Percentiles rank a stretch among this genome's conserved stretches.
Conservation (phyloP, 2,329 filamentous ascomycete genomes). For the Trichoderma sp. region DNA sequence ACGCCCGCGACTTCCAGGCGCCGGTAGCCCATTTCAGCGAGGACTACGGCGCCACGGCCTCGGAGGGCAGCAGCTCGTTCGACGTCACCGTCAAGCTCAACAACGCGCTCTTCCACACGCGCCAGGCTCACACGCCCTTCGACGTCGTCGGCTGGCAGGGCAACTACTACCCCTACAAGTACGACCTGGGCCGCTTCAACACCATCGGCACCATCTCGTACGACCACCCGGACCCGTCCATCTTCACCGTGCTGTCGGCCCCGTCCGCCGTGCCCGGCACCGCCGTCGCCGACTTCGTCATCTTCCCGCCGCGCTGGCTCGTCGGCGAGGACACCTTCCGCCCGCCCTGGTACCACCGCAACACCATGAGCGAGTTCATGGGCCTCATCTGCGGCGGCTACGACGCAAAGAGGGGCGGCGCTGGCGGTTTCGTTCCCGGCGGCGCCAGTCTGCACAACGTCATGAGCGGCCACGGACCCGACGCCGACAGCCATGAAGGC, state of each 20-base stretch:
- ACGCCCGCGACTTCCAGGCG: constrained; percentile 70
- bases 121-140: constrained; percentile 69
- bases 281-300: constrained; percentile 68
- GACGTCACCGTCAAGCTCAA: constrained; percentile 62
- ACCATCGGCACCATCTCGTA: constrained; percentile 69
- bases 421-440: constrained; percentile 54
- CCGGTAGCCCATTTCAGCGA: constrained; percentile 68
- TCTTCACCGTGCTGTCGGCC: constrained; percentile 70
- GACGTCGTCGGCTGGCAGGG: constrained; percentile 81
- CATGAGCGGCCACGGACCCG: constrained; percentile 65
- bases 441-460: constrained; percentile 64
- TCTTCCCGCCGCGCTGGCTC: constrained; percentile 70
- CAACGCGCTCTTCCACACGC: constrained; percentile 60
- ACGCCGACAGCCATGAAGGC: constrained; percentile 53
- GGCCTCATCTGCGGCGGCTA: constrained; percentile 56
- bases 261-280: constrained; percentile 59
- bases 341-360: constrained; percentile 70
- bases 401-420: constrained; percentile 56
- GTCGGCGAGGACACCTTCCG: constrained; percentile 69
- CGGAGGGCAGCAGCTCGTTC: constrained; percentile 38
- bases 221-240: constrained; percentile 76
- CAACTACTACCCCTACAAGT: constrained; percentile 78
- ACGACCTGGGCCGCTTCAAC: constrained; percentile 75
- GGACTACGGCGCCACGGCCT: constrained; percentile 45
- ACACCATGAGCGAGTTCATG: constrained; percentile 66